Percentiles rank a stretch among this genome's conserved stretches.
Conservation (phyloP, 164 flowering plant species). For the Saururus chinensis region DNA sequence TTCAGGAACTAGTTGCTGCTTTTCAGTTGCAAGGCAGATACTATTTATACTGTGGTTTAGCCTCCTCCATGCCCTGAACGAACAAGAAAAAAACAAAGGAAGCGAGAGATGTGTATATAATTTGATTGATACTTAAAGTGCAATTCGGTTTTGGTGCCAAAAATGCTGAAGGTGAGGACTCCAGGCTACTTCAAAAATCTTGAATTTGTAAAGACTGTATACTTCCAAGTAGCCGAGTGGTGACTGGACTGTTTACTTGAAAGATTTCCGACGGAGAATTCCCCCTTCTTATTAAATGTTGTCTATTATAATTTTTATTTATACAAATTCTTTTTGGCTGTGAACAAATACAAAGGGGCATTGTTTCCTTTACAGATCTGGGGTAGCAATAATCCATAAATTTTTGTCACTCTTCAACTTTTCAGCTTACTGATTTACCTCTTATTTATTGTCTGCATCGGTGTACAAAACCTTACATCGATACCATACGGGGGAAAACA, state of each 20-base stretch:
- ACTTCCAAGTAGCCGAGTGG: background rate
- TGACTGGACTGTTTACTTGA: background rate
- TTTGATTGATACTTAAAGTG: background rate
- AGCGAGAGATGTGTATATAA: background rate
- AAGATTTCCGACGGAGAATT: background rate
- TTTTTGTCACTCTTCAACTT: too few species aligned
- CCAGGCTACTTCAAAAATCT: background rate
- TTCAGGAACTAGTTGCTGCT: background rate
- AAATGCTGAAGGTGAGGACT: background rate
- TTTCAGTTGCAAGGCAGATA: background rate
- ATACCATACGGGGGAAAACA: too few species aligned
- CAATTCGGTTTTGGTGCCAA: background rate
- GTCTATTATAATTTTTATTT: too few species aligned
- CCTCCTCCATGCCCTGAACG: background rate
- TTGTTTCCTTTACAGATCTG: conserved; percentile 1
- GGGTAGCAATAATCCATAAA: background rate
- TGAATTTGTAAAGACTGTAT: background rate
- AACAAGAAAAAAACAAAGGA: background rate
- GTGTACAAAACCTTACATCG: too few species aligned
- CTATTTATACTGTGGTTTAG: background rate
- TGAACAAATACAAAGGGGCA: conserved; percentile 3
- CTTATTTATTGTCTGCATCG: too few species aligned
- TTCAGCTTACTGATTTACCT: too few species aligned
- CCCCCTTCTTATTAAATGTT: background rate
- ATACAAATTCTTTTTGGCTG: background rate